Conservation (phyloP, 208 protist genomes). For the Crithidia mellificae region DNA sequence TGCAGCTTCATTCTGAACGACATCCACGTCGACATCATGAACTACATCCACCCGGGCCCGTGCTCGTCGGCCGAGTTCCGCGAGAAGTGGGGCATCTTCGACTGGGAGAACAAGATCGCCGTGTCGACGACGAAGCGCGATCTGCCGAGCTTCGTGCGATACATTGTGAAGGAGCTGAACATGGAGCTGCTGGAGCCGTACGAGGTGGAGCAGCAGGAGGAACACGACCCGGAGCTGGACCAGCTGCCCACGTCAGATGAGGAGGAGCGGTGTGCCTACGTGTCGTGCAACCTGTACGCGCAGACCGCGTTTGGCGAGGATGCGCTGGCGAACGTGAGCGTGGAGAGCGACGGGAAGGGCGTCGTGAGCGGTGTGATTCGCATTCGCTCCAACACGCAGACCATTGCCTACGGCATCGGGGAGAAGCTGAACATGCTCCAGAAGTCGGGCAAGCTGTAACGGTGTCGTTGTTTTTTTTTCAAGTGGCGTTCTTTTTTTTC, state of each 20-base stretch:
- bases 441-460: conserved; percentile 40
- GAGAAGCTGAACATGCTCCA: conserved; percentile 93
- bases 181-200: conserved; percentile 87
- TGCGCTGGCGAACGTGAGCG: conserved; percentile 96
- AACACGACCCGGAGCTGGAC: conserved; percentile 37
- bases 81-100: conserved; percentile 98
- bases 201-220: conserved; percentile 36
- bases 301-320: conserved; percentile 97
- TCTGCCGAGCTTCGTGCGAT: conserved; percentile 90
- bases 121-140: conserved; percentile 86
- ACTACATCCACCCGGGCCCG: conserved; percentile 95
- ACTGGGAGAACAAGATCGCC: conserved; percentile 99
- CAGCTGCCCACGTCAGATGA: conserved; percentile 42
- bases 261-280: conserved; percentile 91
- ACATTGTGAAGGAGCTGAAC: conserved; percentile 94
- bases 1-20: conserved; percentile 96
- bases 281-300: conserved; percentile 98
- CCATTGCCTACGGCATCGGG: conserved; percentile 97
- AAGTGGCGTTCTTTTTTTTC: no score
- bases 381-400: conserved; percentile 97
- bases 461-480: neutral
- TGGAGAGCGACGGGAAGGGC: conserved; percentile 69
- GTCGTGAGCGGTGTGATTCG: conserved; percentile 96
- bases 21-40: conserved; percentile 98
- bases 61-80: conserved; percentile 94